A percentile compares a stretch with the other conserved stretches of the same genome.
phyloP scores from a whole-genome alignment of 2,329 filamentous ascomycete species.

The Teratosphaeria zuluensis region DNA sequence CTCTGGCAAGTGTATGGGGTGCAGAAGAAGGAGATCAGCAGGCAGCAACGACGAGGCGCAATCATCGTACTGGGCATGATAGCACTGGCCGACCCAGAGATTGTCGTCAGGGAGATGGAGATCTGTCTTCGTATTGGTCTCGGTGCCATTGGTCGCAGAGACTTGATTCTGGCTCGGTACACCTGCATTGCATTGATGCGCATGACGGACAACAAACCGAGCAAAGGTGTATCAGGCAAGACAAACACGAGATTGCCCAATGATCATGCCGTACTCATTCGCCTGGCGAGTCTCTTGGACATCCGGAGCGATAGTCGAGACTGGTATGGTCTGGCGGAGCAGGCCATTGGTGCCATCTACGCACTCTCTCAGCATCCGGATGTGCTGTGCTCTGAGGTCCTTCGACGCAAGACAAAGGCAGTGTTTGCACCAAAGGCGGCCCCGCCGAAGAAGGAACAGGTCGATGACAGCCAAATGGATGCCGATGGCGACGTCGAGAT shows the following conservation, averaged over 20 bases:
- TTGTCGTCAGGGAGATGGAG: conserved; percentile 91
- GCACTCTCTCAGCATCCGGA: conserved; percentile 89
- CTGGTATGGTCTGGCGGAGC: conserved; percentile 87
- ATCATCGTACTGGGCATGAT: conserved; percentile 98
- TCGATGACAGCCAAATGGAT: conserved; percentile 20
- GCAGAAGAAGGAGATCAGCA: conserved; percentile 86
- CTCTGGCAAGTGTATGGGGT: conserved; percentile 97
- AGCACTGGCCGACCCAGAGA: conserved; percentile 81
- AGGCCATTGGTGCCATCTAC: conserved; percentile 93
- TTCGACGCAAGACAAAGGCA: conserved; percentile 73
- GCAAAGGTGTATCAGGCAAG: conserved; percentile 58
- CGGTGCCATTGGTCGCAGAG: conserved; percentile 66
- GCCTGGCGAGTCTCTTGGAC: conserved; percentile 75
- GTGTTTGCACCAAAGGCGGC: conserved; percentile 58
- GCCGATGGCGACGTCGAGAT: conserved; percentile 29
- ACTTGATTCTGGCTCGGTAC: conserved; percentile 84
- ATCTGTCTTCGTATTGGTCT: conserved; percentile 86
- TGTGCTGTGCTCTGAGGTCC: conserved; percentile 79
- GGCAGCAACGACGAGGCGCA: conserved; percentile 77
- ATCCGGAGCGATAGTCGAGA: conserved; percentile 84
- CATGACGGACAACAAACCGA: conserved; percentile 76
- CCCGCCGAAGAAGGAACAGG: conserved; percentile 12
- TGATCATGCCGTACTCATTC: conserved; percentile 76
- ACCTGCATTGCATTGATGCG: conserved; percentile 87
- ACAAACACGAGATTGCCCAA: conserved; percentile 71